Base-by-base conservation (phyloP, 129 eudicot genomes). In the Centella asiatica region DNA sequence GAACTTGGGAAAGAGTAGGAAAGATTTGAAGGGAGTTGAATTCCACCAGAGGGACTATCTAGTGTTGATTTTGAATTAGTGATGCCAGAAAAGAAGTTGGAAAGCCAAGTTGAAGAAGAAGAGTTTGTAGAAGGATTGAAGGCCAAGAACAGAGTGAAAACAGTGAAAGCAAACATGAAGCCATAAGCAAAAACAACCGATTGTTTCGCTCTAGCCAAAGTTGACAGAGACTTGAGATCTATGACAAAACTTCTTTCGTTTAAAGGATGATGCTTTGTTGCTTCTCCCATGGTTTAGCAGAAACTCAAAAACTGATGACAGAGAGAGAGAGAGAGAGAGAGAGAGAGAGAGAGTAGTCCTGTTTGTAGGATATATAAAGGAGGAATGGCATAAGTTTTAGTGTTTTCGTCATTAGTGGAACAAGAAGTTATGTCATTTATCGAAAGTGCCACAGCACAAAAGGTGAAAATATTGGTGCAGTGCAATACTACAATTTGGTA, bases 261-360 rank as follows among this genome's bases (percentile, higher is more conserved):
- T 29, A 82, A 68, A 69, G 95, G 86, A 32, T 78, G 73, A 71
- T 84, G 82, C 66, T 87, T 92, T 12, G 92, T 62, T 64, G 77
- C 71, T 49, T 80, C 95, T 40, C 88, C 88, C 98, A 87, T 90
- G n/a, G n/a, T n/a, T n/a, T n/a, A n/a, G n/a, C n/a, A n/a, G n/a
- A n/a, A n/a, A n/a, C n/a, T n/a, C n/a, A n/a, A n/a, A n/a, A n/a
- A n/a, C n/a, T n/a, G n/a, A n/a, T n/a, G n/a, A n/a, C n/a, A n/a
- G n/a, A n/a, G n/a, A n/a, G n/a, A n/a, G n/a, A n/a, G n/a, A n/a
- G n/a, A n/a, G n/a, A n/a, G n/a, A n/a, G n/a, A n/a, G n/a, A n/a
- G n/a, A n/a, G n/a, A n/a, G n/a, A n/a, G n/a, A n/a, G n/a, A n/a
- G n/a, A n/a, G n/a, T n/a, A n/a, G n/a, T n/a, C n/a, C n/a, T n/a